Percentiles rank a stretch among this genome's conserved stretches.
Conservation (phyloP, 2,329 filamentous ascomycete species). For the Talaromyces pinophilus region DNA sequence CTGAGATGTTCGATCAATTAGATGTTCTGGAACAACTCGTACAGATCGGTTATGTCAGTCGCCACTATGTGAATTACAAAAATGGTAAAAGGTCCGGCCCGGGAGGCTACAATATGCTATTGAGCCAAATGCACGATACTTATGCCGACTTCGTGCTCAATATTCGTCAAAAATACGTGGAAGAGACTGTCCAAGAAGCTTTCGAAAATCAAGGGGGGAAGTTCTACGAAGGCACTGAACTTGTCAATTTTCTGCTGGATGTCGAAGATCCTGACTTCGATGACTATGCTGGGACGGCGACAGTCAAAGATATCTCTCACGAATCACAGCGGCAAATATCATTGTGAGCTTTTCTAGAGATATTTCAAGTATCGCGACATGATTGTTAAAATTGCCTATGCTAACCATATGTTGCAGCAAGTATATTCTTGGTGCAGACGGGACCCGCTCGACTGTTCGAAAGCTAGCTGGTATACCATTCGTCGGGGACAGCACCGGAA, state of each 20-base stretch:
- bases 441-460: not conserved
- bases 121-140: conserved; percentile 4
- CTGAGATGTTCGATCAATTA: conserved; percentile 3
- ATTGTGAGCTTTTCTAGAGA: not conserved
- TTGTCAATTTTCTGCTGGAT: not conserved
- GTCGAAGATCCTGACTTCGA: conserved; percentile 2
- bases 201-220: not conserved
- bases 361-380: not conserved
- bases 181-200: conserved; percentile 1
- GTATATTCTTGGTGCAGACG: conserved; percentile 4
- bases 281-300: conserved; percentile 3
- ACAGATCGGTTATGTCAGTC: conserved; percentile 1
- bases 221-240: conserved; percentile 1
- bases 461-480: not conserved
- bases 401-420: not conserved
- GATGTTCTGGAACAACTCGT: not conserved
- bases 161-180: conserved; percentile 8
- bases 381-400: not conserved
- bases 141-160: conserved; percentile 9
- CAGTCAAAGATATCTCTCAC: conserved; percentile 1
- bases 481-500: not conserved
- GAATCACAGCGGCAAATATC: not conserved
- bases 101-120: conserved; percentile 4
- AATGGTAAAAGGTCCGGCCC: conserved; percentile 4
- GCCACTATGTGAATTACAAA: conserved; percentile 9